Percentiles rank a stretch among this genome's conserved stretches.
Conservation (phyloP, 164 flowering plant species). For the Magnolia sinica region DNA sequence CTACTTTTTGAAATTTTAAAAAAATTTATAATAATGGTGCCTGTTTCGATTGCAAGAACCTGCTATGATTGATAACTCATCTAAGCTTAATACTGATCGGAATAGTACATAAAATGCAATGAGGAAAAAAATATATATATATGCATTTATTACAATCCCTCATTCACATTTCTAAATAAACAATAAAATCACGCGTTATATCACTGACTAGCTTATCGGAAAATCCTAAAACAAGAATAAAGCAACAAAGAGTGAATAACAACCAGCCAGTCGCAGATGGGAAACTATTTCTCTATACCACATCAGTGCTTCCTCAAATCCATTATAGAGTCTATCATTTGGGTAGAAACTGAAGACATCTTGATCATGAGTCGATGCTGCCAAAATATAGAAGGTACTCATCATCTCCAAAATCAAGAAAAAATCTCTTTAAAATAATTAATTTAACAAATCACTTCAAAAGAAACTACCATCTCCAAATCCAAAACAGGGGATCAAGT, state of each 20-base stretch:
- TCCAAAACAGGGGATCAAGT: slow-evolving; percentile 57
- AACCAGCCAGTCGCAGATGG: slow-evolving; percentile 76
- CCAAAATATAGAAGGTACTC: slow-evolving; percentile 12
- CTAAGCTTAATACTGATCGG: no score
- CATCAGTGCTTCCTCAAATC: slow-evolving; percentile 79
- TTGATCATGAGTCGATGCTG: slow-evolving; percentile 90
- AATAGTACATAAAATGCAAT: no score
- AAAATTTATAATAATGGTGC: no score
- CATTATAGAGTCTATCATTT: slow-evolving; percentile 78
- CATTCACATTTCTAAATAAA: no score
- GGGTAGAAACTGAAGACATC: slow-evolving; percentile 87
- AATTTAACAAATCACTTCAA: neutral
- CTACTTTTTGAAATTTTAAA: no score
- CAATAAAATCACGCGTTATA: neutral
- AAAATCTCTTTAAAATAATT: neutral
- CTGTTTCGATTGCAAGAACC: no score
- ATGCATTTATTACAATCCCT: no score
- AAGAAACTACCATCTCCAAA: slow-evolving; percentile 52
- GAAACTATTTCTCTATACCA: slow-evolving; percentile 83
- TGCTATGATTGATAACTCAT: no score
- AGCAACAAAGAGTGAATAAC: neutral
- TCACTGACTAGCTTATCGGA: neutral
- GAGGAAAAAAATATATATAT: no score
- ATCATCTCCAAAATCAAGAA: neutral
- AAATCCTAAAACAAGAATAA: neutral